Conservation (phyloP, 768 basidiomycete species). For the Suillus bovinus region DNA sequence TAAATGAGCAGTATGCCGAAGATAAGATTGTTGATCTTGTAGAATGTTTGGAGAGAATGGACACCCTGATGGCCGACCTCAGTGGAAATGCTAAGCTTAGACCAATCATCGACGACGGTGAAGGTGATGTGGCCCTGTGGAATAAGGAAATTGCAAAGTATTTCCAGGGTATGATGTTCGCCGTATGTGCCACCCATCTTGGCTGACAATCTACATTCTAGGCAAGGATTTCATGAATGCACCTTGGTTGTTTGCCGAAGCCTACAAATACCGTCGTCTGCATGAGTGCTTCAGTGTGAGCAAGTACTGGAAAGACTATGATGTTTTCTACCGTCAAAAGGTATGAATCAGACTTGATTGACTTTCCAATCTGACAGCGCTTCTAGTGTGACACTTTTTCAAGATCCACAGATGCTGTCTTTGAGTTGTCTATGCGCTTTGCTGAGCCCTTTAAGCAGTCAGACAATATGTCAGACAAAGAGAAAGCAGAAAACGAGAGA, state of each 20-base stretch:
- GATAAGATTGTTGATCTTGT: constrained; percentile 84
- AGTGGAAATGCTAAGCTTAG: constrained; percentile 82
- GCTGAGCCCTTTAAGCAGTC: constrained; percentile 76
- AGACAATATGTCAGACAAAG: constrained; percentile 49
- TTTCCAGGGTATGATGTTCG: constrained; percentile 63
- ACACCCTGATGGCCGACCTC: constrained; percentile 83
- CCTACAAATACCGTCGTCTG: constrained; percentile 89
- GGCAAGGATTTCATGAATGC: constrained; percentile 95
- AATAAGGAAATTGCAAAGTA: constrained; percentile 96
- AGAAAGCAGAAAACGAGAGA: constrained; percentile 68
- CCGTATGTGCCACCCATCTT: background rate
- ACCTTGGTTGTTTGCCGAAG: constrained; percentile 95
- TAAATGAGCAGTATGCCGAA: constrained; percentile 84
- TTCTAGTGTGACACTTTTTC: constrained; percentile 90
- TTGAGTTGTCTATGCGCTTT: constrained; percentile 91
- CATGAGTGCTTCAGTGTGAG: constrained; percentile 92
- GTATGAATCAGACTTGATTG: constrained; percentile 32
- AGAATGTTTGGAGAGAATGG: constrained; percentile 87
- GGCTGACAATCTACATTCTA: constrained; percentile 22
- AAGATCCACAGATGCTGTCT: constrained; percentile 88
- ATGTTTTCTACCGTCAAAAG: constrained; percentile 95
- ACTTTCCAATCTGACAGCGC: constrained; percentile 11
- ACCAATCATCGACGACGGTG: constrained; percentile 87
- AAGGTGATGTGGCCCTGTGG: constrained; percentile 93
- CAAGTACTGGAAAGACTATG: constrained; percentile 88